Evolutionary conservation across 371 early-diverging fungal genomes (phyloP).

Genomic region (Apophysomyces trapeziformis): DNA sequence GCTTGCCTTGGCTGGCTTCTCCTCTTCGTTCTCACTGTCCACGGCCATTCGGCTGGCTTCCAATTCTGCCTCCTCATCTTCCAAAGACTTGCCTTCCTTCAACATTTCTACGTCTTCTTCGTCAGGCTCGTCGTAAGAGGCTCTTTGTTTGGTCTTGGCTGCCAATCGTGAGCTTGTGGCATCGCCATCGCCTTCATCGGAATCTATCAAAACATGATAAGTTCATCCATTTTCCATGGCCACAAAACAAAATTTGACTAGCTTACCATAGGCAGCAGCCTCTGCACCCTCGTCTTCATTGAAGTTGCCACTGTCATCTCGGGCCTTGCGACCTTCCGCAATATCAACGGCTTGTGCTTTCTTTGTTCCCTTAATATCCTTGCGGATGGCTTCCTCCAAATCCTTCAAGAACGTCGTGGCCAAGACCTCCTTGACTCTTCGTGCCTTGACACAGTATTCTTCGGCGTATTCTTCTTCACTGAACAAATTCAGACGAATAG

Average conservation of each 20-base stretch:
- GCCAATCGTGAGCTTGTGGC: slow-evolving; percentile 66
- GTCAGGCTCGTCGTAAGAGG: slow-evolving; percentile 77
- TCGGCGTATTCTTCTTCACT: slow-evolving; percentile 72
- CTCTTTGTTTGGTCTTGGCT: slow-evolving; percentile 66
- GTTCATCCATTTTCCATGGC: neutral
- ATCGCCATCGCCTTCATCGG: slow-evolving; percentile 75
- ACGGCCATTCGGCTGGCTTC: slow-evolving; percentile 57
- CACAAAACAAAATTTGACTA: slow-evolving; percentile 1
- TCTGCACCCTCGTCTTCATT: slow-evolving; percentile 61
- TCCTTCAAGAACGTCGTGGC: slow-evolving; percentile 71
- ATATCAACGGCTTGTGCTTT: slow-evolving; percentile 43
- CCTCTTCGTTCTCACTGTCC: slow-evolving; percentile 58
- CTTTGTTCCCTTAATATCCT: slow-evolving; percentile 66
- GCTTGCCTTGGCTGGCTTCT: slow-evolving; percentile 39
- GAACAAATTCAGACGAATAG: slow-evolving; percentile 86
- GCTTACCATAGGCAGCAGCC: slow-evolving; percentile 36
- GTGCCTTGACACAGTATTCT: slow-evolving; percentile 77
- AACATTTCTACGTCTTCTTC: slow-evolving; percentile 74
- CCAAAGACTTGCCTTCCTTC: slow-evolving; percentile 48
- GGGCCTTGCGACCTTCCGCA: slow-evolving; percentile 43
- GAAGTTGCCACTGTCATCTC: slow-evolving; percentile 28
- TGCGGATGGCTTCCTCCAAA: slow-evolving; percentile 69
- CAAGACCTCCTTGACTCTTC: slow-evolving; percentile 75
- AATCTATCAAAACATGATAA: slow-evolving; percentile 23
- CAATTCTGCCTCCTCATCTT: slow-evolving; percentile 59